Conservation (phyloP, 2,329 filamentous ascomycete genomes). For the Trichoderma lentiforme region DNA sequence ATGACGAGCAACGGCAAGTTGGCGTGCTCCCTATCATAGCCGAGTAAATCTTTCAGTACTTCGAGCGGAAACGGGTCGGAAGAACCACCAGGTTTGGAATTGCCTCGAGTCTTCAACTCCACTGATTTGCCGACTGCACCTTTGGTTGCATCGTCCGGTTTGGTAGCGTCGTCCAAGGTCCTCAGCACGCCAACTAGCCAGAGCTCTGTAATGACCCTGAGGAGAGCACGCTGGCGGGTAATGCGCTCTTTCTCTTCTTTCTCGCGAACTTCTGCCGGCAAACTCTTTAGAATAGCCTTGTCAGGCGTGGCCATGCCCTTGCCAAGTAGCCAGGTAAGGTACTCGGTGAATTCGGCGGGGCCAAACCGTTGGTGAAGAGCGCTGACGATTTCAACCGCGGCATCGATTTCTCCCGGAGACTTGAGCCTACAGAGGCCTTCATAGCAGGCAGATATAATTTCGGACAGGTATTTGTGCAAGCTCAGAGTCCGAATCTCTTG, state of each 20-base stretch:
- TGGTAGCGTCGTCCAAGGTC: constrained; percentile 67
- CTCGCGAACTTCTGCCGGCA: constrained; percentile 79
- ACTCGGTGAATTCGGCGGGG: constrained; percentile 82
- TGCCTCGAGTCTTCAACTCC: constrained; percentile 54
- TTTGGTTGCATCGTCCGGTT: constrained; percentile 61
- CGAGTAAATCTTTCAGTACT: constrained; percentile 93
- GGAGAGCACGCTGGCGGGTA: constrained; percentile 75
- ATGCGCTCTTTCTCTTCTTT: constrained; percentile 95
- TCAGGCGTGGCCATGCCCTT: constrained; percentile 90
- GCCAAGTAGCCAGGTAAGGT: constrained; percentile 87
- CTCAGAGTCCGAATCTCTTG: constrained; percentile 88
- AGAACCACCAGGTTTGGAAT: constrained; percentile 59
- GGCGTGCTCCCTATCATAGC: constrained; percentile 86
- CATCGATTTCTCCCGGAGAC: constrained; percentile 83
- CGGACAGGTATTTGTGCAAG: constrained; percentile 92
- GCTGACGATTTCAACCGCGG: constrained; percentile 88
- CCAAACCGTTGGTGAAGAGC: constrained; percentile 96
- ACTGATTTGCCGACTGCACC: constrained; percentile 61
- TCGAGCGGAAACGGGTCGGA: constrained; percentile 89
- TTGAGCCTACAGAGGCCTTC: constrained; percentile 92
- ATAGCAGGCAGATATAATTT: constrained; percentile 93
- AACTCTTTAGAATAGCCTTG: constrained; percentile 73
- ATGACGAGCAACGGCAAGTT: constrained; percentile 90
- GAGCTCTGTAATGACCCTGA: constrained; percentile 89
- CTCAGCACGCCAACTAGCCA: constrained; percentile 89